A percentile compares a stretch with the other conserved stretches of the same genome.
Conservation (phyloP, 1,139 yeast species). For the Martiniozyma asiatica region DNA sequence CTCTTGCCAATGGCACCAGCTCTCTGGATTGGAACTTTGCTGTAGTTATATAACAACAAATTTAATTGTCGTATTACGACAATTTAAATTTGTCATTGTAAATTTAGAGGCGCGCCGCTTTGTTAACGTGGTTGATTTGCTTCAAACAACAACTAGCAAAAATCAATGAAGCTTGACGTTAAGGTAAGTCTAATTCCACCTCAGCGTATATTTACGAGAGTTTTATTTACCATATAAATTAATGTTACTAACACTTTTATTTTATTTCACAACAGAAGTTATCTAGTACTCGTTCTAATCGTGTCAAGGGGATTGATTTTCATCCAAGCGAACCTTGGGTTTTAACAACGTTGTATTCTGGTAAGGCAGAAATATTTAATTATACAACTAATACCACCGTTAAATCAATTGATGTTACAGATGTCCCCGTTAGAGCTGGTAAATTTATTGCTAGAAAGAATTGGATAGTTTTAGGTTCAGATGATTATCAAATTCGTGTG, state of each 20-base stretch:
- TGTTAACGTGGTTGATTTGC: no score
- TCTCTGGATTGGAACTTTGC: no score
- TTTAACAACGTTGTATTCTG: conserved; percentile 74
- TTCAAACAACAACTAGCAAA: no score
- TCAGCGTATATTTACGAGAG: no score
- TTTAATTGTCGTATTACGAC: no score
- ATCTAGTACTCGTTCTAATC: conserved; percentile 79
- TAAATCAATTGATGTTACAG: conserved; percentile 75
- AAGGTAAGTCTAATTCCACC: no score
- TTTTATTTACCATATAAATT: no score
- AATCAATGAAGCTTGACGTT: conserved; percentile 22
- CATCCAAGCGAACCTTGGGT: conserved; percentile 98
- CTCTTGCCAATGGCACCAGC: no score
- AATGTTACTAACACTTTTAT: conserved; percentile 1
- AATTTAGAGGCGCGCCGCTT: background rate
- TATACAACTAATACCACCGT: conserved; percentile 67
- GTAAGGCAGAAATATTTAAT: conserved; percentile 84
- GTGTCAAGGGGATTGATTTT: conserved; percentile 96
- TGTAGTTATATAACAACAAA: no score
- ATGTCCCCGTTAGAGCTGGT: conserved; percentile 92
- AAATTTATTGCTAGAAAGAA: conserved; percentile 90
- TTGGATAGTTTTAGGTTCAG: conserved; percentile 95
- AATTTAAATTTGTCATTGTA: background rate
- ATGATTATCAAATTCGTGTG: conserved; percentile 86
- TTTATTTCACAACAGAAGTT: conserved; percentile 35